phyloP scores from a whole-genome alignment of 2,329 filamentous ascomycete species.

The Chrysoporthe cubensis region DNA sequence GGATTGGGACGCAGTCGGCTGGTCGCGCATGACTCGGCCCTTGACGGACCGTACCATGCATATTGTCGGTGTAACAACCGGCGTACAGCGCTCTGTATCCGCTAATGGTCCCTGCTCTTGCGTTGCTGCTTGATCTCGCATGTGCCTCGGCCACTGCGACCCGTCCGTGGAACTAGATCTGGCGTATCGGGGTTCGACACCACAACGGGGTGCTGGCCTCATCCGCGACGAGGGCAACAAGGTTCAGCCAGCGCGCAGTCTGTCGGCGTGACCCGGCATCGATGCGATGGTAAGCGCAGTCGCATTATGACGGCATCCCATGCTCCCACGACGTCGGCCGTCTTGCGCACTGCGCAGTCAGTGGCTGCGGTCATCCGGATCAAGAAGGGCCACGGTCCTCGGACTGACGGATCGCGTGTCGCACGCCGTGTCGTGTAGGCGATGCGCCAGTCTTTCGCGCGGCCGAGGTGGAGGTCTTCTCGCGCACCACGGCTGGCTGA shows the following conservation, averaged over 20 bases:
- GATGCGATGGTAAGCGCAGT: not conserved
- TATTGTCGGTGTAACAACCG: constrained; percentile 32
- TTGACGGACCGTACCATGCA: constrained; percentile 34
- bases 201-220: not conserved
- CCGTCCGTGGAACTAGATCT: not conserved
- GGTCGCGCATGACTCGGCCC: constrained; percentile 20
- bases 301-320: not conserved
- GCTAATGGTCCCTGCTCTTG: constrained; percentile 10
- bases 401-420: not conserved
- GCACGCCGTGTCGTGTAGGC: not conserved
- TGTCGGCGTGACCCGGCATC: not conserved
- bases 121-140: constrained; percentile 9
- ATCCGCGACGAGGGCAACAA: not conserved
- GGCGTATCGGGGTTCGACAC: not conserved
- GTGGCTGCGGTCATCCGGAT: not conserved
- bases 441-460: not conserved
- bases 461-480: not conserved
- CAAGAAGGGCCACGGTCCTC: not conserved
- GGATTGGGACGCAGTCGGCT: constrained; percentile 14
- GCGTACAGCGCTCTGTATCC: constrained; percentile 7
- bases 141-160: constrained; percentile 5
- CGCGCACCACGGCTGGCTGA: not conserved
- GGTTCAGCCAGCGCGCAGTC: not conserved
- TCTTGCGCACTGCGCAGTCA: not conserved
- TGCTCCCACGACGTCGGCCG: not conserved